Evolutionary conservation across 2,329 filamentous ascomycete species (phyloP).

Genomic region (Phialemoniopsis sp.): DNA sequence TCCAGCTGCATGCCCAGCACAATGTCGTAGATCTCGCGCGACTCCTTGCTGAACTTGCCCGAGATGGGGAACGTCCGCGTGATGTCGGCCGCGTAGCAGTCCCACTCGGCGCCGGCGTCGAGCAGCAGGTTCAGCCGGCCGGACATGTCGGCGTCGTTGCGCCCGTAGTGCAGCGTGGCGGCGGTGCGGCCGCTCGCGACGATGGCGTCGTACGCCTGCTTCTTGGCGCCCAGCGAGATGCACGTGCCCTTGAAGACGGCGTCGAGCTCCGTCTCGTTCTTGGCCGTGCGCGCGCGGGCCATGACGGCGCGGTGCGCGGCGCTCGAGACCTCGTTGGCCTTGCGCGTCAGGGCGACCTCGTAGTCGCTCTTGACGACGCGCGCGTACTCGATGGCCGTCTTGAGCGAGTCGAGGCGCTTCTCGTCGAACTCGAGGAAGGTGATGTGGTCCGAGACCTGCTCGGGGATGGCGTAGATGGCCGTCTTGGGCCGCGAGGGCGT

Average conservation of each 20-base stretch:
- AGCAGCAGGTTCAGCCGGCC: slow-evolving; percentile 77
- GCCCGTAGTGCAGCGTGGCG: slow-evolving; percentile 83
- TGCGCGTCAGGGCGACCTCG: slow-evolving; percentile 68
- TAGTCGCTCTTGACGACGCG: slow-evolving; percentile 72
- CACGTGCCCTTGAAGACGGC: slow-evolving; percentile 75
- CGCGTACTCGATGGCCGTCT: slow-evolving; percentile 63
- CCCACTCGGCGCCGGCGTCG: slow-evolving; percentile 77
- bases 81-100: slow-evolving; percentile 68
- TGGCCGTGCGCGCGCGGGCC: slow-evolving; percentile 55
- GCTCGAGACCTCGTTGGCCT: slow-evolving; percentile 68
- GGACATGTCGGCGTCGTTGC: slow-evolving; percentile 66
- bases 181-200: slow-evolving; percentile 76
- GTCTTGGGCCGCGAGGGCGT: slow-evolving; percentile 25
- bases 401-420: slow-evolving; percentile 53
- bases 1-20: slow-evolving; percentile 84
- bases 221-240: slow-evolving; percentile 68
- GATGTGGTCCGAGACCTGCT: slow-evolving; percentile 69
- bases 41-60: slow-evolving; percentile 66
- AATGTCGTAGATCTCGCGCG: slow-evolving; percentile 72
- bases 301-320: slow-evolving; percentile 62
- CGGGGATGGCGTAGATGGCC: slow-evolving; percentile 71
- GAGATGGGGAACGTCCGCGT: slow-evolving; percentile 84
- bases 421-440: slow-evolving; percentile 67
- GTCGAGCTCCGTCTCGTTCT: slow-evolving; percentile 80
- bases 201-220: slow-evolving; percentile 87